These are phyloP conservation scores for Alternaria infectoria DNA, from an alignment of 2,329 filamentous ascomycete species.

Conservation along the genomic window DNA sequence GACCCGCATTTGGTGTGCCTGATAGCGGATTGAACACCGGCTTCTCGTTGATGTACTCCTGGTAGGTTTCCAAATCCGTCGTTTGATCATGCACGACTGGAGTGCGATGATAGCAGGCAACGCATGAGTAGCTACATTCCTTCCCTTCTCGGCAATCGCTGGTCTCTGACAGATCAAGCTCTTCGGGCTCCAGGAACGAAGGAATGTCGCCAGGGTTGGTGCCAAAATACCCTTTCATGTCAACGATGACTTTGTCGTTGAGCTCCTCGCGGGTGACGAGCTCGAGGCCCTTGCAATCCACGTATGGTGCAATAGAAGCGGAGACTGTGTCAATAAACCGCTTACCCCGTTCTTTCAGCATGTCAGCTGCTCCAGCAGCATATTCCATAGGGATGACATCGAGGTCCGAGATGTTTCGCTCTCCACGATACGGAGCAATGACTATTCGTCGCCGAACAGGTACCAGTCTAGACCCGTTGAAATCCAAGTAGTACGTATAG, in stretches of 20 bases:
- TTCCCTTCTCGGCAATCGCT: neutral
- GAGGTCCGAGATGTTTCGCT: neutral
- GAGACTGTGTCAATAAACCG: neutral
- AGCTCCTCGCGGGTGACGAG: neutral
- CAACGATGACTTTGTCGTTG: neutral
- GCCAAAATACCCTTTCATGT: neutral
- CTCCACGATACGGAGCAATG: neutral
- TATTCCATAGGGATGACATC: neutral
- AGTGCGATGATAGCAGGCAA: neutral
- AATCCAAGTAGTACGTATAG: neutral
- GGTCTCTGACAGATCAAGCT: neutral
- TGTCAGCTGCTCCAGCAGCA: no score
- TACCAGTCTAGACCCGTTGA: neutral
- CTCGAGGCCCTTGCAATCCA: neutral
- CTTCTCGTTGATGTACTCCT: neutral
- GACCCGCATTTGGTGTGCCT: no score
- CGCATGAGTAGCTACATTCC: rapidly evolving
- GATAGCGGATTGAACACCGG: no score
- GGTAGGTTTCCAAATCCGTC: neutral
- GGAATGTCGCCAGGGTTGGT: neutral
- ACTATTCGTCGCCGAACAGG: neutral
- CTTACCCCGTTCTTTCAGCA: neutral
- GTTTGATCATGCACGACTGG: neutral
- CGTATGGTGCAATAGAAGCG: rapidly evolving
- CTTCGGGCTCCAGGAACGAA: neutral